Evolutionary conservation across 495 filamentous ascomycete genomes (phyloP).

Genomic region (Aspergillus asperescens): DNA sequence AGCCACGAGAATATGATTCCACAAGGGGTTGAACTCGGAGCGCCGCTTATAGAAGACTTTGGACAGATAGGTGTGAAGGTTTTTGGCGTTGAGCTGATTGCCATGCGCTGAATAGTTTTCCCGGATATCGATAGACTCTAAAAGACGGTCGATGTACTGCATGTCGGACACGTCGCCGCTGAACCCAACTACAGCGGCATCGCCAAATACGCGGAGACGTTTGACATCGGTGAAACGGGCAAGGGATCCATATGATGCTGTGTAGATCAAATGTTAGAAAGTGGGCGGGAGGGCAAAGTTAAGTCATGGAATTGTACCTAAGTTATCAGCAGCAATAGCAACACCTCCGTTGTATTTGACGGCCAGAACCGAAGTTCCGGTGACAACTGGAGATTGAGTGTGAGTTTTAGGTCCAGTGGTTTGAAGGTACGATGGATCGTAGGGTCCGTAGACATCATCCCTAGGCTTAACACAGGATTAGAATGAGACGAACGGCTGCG

Average conservation of each 20-base stretch:
- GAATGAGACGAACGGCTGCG: slow-evolving; percentile 19
- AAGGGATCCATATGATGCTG: slow-evolving; percentile 95
- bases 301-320: slow-evolving; percentile 54
- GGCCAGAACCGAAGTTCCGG: slow-evolving; percentile 89
- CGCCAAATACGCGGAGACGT: slow-evolving; percentile 72
- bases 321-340: slow-evolving; percentile 92
- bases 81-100: slow-evolving; percentile 72
- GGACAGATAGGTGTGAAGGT: slow-evolving; percentile 90
- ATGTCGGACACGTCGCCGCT: slow-evolving; percentile 96
- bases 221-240: slow-evolving; percentile 96
- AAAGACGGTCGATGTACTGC: slow-evolving; percentile 91
- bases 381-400: slow-evolving; percentile 87
- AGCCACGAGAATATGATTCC: slow-evolving; percentile 89
- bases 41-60: slow-evolving; percentile 94
- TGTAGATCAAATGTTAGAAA: slow-evolving; percentile 2
- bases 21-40: slow-evolving; percentile 91
- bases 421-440: slow-evolving; percentile 79
- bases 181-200: slow-evolving; percentile 72
- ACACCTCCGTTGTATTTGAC: slow-evolving; percentile 95
- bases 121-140: slow-evolving; percentile 76
- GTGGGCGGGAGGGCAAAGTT: background rate
- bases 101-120: slow-evolving; percentile 70
- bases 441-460: slow-evolving; percentile 92
- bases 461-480: slow-evolving; percentile 59
- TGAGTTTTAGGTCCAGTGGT: slow-evolving; percentile 66